Conservation (phyloP, 345 rosid species). For the Abelmoschus esculentus region DNA sequence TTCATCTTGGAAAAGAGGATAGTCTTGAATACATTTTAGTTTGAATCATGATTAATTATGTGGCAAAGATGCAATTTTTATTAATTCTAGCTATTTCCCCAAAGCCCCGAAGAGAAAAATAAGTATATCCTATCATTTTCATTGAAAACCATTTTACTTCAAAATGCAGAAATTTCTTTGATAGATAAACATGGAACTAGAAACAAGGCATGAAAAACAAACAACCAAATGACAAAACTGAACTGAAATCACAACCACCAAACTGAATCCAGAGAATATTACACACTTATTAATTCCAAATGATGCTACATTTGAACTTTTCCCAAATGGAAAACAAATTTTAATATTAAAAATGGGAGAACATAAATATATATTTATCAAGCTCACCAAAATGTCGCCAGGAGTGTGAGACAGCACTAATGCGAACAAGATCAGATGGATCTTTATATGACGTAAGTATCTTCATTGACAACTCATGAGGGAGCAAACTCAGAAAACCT, state of each 20-base stretch:
- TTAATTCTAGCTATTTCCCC: not conserved
- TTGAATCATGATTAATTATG: not conserved
- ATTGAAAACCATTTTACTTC: not conserved
- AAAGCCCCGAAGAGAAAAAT: not conserved
- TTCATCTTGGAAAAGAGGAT: not conserved
- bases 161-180: not conserved
- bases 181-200: constrained; percentile 1
- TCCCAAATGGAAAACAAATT: not conserved
- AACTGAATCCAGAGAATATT: not conserved
- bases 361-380: not conserved
- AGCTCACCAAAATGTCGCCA: constrained; percentile 70
- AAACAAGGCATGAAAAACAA: not conserved
- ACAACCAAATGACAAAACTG: not conserved
- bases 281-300: not conserved
- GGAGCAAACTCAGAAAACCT: constrained; percentile 51
- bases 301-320: not conserved
- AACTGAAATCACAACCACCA: not conserved
- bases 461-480: constrained; percentile 33
- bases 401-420: constrained; percentile 49
- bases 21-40: not conserved
- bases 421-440: constrained; percentile 59
- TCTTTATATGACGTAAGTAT: constrained; percentile 48
- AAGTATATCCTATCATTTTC: not conserved
- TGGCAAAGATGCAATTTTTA: not conserved
- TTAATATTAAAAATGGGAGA: not conserved